Percentiles rank a stretch among this genome's conserved stretches.
Evolutionary conservation across 306 rosid genomes (phyloP).

Genomic region (Corylus heterophylla): DNA sequence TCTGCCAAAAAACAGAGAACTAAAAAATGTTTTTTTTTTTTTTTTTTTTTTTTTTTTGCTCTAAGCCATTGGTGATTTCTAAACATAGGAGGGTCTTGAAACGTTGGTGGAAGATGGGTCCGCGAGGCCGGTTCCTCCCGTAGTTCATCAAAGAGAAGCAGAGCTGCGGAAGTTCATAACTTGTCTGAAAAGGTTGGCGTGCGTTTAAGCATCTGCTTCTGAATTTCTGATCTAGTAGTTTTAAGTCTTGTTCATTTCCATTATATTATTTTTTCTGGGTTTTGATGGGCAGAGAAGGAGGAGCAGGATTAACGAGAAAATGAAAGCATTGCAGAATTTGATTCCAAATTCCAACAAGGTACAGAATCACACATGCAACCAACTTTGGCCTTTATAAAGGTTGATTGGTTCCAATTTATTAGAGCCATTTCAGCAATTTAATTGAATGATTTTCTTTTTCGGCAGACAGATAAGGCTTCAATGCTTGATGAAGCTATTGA

Average conservation of each 20-base stretch:
- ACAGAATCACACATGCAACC: neutral
- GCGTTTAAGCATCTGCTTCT: neutral
- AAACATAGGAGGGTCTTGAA: constrained; percentile 71
- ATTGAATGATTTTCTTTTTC: constrained; percentile 10
- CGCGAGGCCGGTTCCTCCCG: constrained; percentile 40
- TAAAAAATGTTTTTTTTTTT: neutral
- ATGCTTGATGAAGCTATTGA: constrained; percentile 98
- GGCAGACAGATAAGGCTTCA: constrained; percentile 94
- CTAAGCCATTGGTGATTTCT: neutral
- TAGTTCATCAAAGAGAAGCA: constrained; percentile 81
- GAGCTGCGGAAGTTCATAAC: constrained; percentile 99
- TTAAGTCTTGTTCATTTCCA: neutral
- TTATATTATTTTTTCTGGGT: constrained; percentile 12
- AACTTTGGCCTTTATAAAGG: neutral
- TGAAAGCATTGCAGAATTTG: constrained; percentile 92
- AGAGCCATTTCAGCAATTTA: constrained; percentile 11
- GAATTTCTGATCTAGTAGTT: neutral
- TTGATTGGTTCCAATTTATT: neutral
- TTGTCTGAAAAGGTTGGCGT: constrained; percentile 81
- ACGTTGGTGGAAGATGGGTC: constrained; percentile 59
- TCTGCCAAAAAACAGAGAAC: neutral
- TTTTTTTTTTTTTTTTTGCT: neutral
- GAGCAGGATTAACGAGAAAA: constrained; percentile 94
- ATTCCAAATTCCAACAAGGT: constrained; percentile 97
- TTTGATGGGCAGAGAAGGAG: constrained; percentile 76